Evolutionary conservation across 257 asterid species (phyloP).

Genomic region (Rehmannia glutinosa): DNA sequence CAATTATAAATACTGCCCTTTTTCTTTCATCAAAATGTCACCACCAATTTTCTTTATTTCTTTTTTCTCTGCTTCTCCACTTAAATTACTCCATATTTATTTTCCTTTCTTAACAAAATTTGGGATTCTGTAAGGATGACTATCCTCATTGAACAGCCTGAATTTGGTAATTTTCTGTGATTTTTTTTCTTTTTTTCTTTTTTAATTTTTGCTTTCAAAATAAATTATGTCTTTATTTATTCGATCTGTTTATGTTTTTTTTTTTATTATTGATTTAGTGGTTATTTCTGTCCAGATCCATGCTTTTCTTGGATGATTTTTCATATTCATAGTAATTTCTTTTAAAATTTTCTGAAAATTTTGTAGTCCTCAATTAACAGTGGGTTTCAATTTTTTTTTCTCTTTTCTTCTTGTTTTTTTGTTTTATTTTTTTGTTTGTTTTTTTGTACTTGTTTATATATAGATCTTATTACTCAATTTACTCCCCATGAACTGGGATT

Average conservation of each 20-base stretch:
- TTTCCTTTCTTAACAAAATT: background rate
- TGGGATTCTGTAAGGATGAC: slow-evolving; percentile 43
- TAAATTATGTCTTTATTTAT: background rate
- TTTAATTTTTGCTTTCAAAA: background rate
- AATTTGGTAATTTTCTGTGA: slow-evolving; percentile 36
- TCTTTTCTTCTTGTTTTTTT: background rate
- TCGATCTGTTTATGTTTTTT: background rate
- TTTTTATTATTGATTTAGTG: background rate
- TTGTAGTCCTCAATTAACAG: no score
- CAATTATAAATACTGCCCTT: slow-evolving; percentile 58
- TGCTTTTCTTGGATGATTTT: background rate
- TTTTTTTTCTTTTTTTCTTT: background rate
- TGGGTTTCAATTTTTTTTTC: background rate
- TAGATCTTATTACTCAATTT: background rate
- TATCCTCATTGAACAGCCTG: slow-evolving; percentile 46
- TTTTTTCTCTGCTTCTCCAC: background rate
- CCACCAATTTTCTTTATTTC: background rate
- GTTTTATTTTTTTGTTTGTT: no score
- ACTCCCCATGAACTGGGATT: no score
- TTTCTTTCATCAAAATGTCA: slow-evolving; percentile 16
- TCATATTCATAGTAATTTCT: no score
- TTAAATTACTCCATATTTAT: background rate
- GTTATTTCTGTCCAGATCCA: slow-evolving; percentile 1
- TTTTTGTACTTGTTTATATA: background rate
- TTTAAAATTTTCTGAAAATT: no score